Base-by-base conservation (phyloP, 140 eudicot genomes). In the Cichorium intybus region DNA sequence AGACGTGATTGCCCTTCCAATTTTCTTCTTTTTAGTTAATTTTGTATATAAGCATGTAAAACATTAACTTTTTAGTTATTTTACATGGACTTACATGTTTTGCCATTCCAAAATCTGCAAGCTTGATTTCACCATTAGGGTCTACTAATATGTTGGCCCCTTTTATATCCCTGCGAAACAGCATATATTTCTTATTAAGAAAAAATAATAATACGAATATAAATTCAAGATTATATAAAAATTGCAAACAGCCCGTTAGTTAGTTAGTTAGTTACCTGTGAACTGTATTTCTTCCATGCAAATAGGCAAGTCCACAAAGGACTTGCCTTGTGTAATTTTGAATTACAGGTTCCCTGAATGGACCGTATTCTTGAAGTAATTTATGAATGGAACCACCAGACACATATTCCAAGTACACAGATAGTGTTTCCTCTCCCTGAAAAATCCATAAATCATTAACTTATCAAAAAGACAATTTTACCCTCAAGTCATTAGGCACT, bases 61-160 rank as follows among this genome's bases (percentile, higher is more conserved):
- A 50, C 21, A 12, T 5, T 52, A 15, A 41, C 52, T 23, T 41
- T 14, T 37, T 22, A 41, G 22, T 35, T 10, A 0, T 47, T 17
- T 28, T 43, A 56, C n/a, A n/a, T 18, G 48, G 10, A 74, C 81
- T 51, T 88, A 93, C 99, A 82, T 89, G 99, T 81, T 94, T 94
- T 50, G 97, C 99, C 99, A 94, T 89, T 79, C 99, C 99, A 64
- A 94, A 94, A 72, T 94, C 99, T 8, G 99, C 99, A 68, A 94
- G 99, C 81, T 94, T 94, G 64, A 94, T 77, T 79, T 80, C 99
- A 28, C 97, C 99, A 80, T 82, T 89, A 29, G 97, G 94, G 66
- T 82, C 97, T 14, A 94, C 97, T 66, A 94, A 78, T 68, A 94
- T 89, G 71, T 94, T 94, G 33, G 99, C 99, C 59, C 99, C 99